Evolutionary conservation across 2,329 filamentous ascomycete genomes (phyloP), one percentile per base, ranked within the genome.

Genomic region (Talaromyces amestolkiae): DNA sequence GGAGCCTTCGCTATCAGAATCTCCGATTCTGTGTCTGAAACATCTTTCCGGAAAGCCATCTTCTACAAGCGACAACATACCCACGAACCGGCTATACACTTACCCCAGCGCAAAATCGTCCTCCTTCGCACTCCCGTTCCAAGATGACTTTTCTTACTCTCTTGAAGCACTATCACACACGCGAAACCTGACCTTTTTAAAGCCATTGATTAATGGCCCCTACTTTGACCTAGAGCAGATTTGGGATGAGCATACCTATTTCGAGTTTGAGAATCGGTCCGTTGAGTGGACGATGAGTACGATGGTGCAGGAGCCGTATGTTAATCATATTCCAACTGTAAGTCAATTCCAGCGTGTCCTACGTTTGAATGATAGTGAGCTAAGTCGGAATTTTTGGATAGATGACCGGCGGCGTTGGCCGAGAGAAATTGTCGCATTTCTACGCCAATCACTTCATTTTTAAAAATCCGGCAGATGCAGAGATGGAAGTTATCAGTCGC

Each of bases 261-360:
- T 85, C 69, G 89, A 93, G 73, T 93, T 93, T 73, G 86, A 76
- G 1, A 86, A 88, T 64, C 83, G 89, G 11, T 86, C 86, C 2
- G 89, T 92, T 0, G 86, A 87, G 67, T 85, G 87, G 68, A 93
- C 90, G 0, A 93, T 93, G 90, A 83, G 82, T n/a, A 93, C 90
- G 0, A 93, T 93, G 90, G 89, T 92, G 1, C 82, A 88, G 58
- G 87, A 92, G 74, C 91, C 90, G 1, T 92, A 93, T 71, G 90
- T 93, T 1, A 93, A 93, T 72, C 89, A 93, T 72, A 82, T 92
- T 1, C 88, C 90, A 0, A 92, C 89, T 0, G 82, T 88, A 71
- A 80, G 83, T 70, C 35, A 4, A 33, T 47, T 39, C 22, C 17
- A 24, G 22, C 24, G 7, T 51, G 2, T 63, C 11, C n/a, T 22